Evolutionary conservation across 2,329 filamentous ascomycete genomes (phyloP).

Genomic region (Diplocarpon rosae): DNA sequence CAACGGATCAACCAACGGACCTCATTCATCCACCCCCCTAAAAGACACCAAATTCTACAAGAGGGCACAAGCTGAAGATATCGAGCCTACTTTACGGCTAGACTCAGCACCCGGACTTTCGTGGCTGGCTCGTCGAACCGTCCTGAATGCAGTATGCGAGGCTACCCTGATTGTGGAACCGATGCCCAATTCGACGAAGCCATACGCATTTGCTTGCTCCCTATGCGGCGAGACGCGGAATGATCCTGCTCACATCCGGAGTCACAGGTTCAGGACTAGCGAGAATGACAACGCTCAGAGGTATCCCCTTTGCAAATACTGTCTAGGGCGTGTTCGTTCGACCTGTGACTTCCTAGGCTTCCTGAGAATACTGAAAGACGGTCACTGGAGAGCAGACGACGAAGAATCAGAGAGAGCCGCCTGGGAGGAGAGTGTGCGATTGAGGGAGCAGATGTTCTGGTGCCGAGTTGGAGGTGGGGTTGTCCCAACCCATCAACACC

Average conservation of each 20-base stretch:
- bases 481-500: constrained; percentile 41
- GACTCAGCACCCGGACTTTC: constrained; percentile 85
- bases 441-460: constrained; percentile 97
- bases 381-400: constrained; percentile 77
- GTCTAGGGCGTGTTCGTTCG: constrained; percentile 69
- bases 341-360: constrained; percentile 92
- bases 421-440: constrained; percentile 87
- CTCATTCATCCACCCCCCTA: constrained; percentile 45
- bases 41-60: constrained; percentile 96
- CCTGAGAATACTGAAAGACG: constrained; percentile 81
- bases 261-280: constrained; percentile 78
- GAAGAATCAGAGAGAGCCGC: constrained; percentile 75
- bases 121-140: constrained; percentile 81
- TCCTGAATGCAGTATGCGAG: constrained; percentile 72
- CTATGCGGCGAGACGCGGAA: constrained; percentile 78
- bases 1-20: constrained; percentile 30
- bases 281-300: constrained; percentile 79
- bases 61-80: constrained; percentile 75
- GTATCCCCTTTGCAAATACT: constrained; percentile 85
- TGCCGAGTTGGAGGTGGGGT: constrained; percentile 84
- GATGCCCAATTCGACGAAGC: constrained; percentile 48
- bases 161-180: constrained; percentile 86
- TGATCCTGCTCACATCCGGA: constrained; percentile 59
- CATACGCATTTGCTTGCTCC: constrained; percentile 46
- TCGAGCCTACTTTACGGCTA: constrained; percentile 84